Conservation (phyloP, 2,329 filamentous ascomycete species). For the Fusarium sacchari region DNA sequence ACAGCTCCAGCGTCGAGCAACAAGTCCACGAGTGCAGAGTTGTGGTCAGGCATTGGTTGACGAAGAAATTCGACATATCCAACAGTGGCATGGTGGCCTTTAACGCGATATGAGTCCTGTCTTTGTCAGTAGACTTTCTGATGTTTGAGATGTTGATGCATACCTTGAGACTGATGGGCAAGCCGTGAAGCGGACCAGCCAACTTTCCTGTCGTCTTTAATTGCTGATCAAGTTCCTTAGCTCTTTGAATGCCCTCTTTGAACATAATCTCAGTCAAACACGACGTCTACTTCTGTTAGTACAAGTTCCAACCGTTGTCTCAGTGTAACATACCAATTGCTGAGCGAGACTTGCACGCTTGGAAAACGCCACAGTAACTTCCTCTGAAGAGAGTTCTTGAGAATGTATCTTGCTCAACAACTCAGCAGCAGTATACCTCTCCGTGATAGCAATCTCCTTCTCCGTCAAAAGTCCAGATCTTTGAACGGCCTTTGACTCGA, state of each 20-base stretch:
- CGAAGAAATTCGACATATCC: conserved; percentile 43
- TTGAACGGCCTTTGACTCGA: conserved; percentile 17
- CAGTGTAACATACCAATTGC: conserved; percentile 13
- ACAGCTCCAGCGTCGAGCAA: conserved; percentile 43
- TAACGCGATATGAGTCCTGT: conserved; percentile 38
- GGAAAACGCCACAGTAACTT: conserved; percentile 33
- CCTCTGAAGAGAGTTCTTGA: conserved; percentile 27
- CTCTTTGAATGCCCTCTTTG: conserved; percentile 28
- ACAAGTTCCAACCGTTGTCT: rapidly evolving
- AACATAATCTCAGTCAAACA: conserved; percentile 39
- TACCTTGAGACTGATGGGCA: conserved; percentile 41
- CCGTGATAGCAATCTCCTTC: conserved; percentile 25
- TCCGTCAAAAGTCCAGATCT: conserved; percentile 26
- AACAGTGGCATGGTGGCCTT: conserved; percentile 38
- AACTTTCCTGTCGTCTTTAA: conserved; percentile 34
- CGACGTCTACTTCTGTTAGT: conserved; percentile 16
- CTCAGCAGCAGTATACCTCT: conserved; percentile 24
- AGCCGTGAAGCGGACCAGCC: conserved; percentile 33
- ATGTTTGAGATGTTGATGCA: rapidly evolving
- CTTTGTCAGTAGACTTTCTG: neutral
- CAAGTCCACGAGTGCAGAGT: conserved; percentile 40
- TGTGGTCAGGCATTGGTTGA: conserved; percentile 26
- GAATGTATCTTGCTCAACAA: conserved; percentile 21
- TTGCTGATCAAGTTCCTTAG: conserved; percentile 27
- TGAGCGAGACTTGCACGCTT: conserved; percentile 39